Base-by-base conservation (phyloP, 441 rosid genomes). In the Pelargonium myrrhifolium region DNA sequence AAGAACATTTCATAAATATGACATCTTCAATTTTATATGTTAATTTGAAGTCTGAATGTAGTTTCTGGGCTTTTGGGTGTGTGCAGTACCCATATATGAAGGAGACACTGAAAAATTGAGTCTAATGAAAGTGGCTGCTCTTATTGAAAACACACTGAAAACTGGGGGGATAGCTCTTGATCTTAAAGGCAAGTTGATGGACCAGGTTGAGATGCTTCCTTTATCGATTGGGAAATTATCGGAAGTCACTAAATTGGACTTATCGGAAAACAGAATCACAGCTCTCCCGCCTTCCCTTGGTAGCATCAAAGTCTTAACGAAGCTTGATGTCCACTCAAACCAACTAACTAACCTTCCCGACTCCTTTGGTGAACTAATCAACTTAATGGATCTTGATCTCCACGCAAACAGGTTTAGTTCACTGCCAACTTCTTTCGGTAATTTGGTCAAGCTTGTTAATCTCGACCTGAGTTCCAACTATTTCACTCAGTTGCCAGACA, bases 171-270 rank as follows among this genome's bases (percentile, higher is more conserved):
- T 18, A 21, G 75, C 70, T 72, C 81, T 87, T 70, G 83, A 87
- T 76, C 89, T 87, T n/a, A 81, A 68, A 72, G 87, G 86, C 75
- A 85, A 76, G 75, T 72, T 87, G 76, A 82, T 73, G 85, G 87
- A 87, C 71, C 76, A 76, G 73, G 37, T 82, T 47, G 92, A 87
- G 76, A 85, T 90, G 93, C 87, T 87, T 45, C 93, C 93, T 4
- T 66, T 78, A 18, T 84, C 93, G 20, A 72, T 87, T 31, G 90
- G 89, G 56, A 87, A 84, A 71, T 68, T 87, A 51, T 79, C 78
- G 20, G 71, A 40, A 55, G 74, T 85, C 37, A 78, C 75, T 2
- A 83, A 76, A 73, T 45, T 87, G 53, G 77, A 87, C 80, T 61
- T 85, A 6, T 85, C 93, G 0, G 90, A 87, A 68, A 87, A 87